Evolutionary conservation across 2,329 filamentous ascomycete species (phyloP).

Genomic region (Acrodontium crateriforme): DNA sequence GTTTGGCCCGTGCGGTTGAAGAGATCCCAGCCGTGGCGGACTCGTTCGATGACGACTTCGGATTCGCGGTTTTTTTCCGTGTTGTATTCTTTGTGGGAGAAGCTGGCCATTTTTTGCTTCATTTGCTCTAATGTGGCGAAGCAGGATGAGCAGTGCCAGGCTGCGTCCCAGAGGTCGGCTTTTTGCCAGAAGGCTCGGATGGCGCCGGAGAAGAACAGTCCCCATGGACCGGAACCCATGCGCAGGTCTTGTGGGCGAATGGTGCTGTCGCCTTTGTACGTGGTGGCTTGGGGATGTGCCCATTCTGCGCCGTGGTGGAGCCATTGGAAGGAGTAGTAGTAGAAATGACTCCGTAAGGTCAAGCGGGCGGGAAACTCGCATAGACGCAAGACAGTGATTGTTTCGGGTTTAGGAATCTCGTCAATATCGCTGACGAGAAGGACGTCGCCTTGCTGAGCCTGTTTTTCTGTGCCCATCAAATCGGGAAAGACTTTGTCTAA

Average conservation of each 20-base stretch:
- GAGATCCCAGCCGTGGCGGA: slow-evolving; percentile 40
- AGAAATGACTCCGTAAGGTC: slow-evolving; percentile 16
- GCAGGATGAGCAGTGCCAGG: slow-evolving; percentile 51
- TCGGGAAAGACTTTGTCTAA: slow-evolving; percentile 41
- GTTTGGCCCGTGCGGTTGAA: slow-evolving; percentile 38
- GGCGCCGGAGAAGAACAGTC: slow-evolving; percentile 5
- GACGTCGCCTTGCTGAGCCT: slow-evolving; percentile 37
- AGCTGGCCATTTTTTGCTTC: slow-evolving; percentile 42
- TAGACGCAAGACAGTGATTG: slow-evolving; percentile 12
- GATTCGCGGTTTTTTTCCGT: slow-evolving; percentile 34
- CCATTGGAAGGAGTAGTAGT: slow-evolving; percentile 20
- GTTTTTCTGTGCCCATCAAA: slow-evolving; percentile 29
- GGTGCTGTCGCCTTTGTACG: slow-evolving; percentile 37
- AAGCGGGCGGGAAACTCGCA: slow-evolving; percentile 15
- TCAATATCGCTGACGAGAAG: slow-evolving; percentile 48
- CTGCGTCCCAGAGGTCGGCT: slow-evolving; percentile 35
- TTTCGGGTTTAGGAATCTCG: slow-evolving; percentile 37
- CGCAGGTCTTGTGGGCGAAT: slow-evolving; percentile 42
- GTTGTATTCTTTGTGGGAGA: slow-evolving; percentile 43
- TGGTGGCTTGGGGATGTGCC: slow-evolving; percentile 47
- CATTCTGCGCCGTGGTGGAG: slow-evolving; percentile 28
- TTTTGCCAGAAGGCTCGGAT: slow-evolving; percentile 24
- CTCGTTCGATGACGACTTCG: slow-evolving; percentile 35
- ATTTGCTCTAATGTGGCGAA: slow-evolving; percentile 43
- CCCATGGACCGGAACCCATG: slow-evolving; percentile 25